phyloP scores from a whole-genome alignment of 2,329 filamentous ascomycete genomes.

The Aspergillus spinulosporus region DNA sequence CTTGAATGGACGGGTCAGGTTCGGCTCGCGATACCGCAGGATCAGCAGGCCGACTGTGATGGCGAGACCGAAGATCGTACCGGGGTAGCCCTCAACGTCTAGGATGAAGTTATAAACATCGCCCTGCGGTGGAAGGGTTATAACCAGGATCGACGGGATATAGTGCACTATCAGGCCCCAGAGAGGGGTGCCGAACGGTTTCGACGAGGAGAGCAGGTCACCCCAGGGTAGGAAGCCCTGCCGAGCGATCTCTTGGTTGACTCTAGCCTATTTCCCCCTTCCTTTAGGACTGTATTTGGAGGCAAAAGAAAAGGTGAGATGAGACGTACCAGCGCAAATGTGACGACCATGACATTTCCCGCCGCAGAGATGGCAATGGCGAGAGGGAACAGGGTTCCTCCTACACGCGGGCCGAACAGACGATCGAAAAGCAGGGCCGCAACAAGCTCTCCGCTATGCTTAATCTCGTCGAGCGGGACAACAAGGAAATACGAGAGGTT shows the following conservation, averaged over 20 bases:
- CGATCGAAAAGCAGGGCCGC: slow-evolving; percentile 67
- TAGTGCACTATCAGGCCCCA: slow-evolving; percentile 69
- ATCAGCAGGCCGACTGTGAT: slow-evolving; percentile 60
- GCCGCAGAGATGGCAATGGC: slow-evolving; percentile 67
- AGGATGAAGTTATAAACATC: slow-evolving; percentile 72
- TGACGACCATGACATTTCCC: slow-evolving; percentile 68
- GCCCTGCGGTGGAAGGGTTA: slow-evolving; percentile 62
- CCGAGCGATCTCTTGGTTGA: slow-evolving; percentile 71
- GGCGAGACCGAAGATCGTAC: slow-evolving; percentile 60
- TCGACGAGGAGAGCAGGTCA: slow-evolving; percentile 60
- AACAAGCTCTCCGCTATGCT: slow-evolving; percentile 65
- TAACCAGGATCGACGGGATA: slow-evolving; percentile 67
- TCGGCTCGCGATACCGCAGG: slow-evolving; percentile 60
- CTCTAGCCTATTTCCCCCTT: slow-evolving; percentile 53
- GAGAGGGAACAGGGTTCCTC: slow-evolving; percentile 60
- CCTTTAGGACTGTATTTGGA: slow-evolving; percentile 13
- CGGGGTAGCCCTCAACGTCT: slow-evolving; percentile 69
- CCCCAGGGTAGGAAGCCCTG: slow-evolving; percentile 70
- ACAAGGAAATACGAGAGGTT: slow-evolving; percentile 66
- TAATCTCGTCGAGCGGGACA: slow-evolving; percentile 67
- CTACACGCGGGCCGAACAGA: slow-evolving; percentile 61
- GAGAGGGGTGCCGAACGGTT: slow-evolving; percentile 66
- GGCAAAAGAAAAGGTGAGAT: neutral
- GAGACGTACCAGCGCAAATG: slow-evolving; percentile 62
- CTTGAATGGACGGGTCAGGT: slow-evolving; percentile 64